Evolutionary conservation across 306 rosid genomes (phyloP), one percentile per base, ranked within the genome.

Genomic region (Notholithocarpus densiflorus): DNA sequence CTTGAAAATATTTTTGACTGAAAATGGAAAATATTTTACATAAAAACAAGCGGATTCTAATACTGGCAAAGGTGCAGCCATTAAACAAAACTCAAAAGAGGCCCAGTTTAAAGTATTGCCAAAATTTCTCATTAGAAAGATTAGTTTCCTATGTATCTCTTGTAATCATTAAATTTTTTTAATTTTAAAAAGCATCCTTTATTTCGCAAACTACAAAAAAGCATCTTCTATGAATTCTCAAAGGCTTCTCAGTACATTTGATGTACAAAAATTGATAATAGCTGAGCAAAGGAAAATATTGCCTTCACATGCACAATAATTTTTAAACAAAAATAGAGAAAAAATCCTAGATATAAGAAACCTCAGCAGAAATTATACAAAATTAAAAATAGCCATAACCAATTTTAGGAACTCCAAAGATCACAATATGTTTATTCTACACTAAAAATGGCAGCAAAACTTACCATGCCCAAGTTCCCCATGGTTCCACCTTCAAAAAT

Each of bases 401-500:
- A 68, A 68, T n/a, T 68, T n/a, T 66, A 23, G 52, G 72, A 66
- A 34, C 17, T 13, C 4, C 15, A 48, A 66, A 32, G 24, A 66
- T 19, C 24, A 34, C 17, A 66, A 23, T 32, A 68, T 37, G 69
- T 34, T 27, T 23, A 31, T 45, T 29, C 71, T 53, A 72, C 72
- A 69, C 24, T 72, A 52, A 70, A 77, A 68, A 75, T 31, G 53
- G 76, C 68, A 34, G 70, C 51, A 40, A 54, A 68, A 70, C 82
- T 83, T 81, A 94, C 98, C 98, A 94, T 37, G 93, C 98, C 98
- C 98, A 94, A 79, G 90, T 88, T 79, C 97, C 98, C 98, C 98
- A 94, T 79, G 98, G 98, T 86, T 94, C 98, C 83, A 92, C 85
- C 84, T 93, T 88, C 82, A 94, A 86, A 82, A 94, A 94, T 83